Evolutionary conservation across 352 stramenopile genomes (phyloP), one percentile per base, ranked within the genome.

Genomic region (Phytophthora brassicae): DNA sequence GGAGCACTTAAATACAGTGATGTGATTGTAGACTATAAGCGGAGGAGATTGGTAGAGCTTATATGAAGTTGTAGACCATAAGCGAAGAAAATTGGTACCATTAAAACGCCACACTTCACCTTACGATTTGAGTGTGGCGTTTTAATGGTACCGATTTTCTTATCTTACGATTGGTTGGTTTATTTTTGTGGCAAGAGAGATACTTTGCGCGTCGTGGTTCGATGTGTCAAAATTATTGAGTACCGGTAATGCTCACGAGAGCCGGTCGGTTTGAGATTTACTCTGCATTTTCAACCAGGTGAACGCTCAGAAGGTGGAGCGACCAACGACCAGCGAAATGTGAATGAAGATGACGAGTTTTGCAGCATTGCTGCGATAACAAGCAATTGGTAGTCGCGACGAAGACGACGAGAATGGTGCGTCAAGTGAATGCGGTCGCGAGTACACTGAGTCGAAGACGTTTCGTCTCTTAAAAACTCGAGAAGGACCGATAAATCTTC

Each of bases 371-470:
- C 88, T 33, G 63, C 77, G 7, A 59, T 89, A 33, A 74, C 36
- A 89, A 77, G 33, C 70, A 69, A 13, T 54, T 91, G 22, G 52
- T 89, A 19, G 71, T 91, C 23, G 81, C 69, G 9, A 79, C 82
- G 0, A 79, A 92, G 54, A 64, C 48, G 76, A 84, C 14, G 56
- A 56, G 4, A 56, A 64, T 12, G 35, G 39, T 11, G 38, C 39
- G 11, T 36, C 50, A 16, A 42, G 31, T 2, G 44, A 56, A 1
- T 19, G 20, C 6, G 41, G 20, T 36, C 52, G 53, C 26, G 33
- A 71, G 12, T 91, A 93, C 58, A 69, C 91, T 6, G 81, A 91
- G 64, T 74, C 91, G 6, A 93, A 93, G 56, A 90, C 80, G 4
- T 89, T 85, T 33, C 72, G 81, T 1, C 61, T 85, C 1, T 31